These are phyloP conservation scores for Francoa sonchifolia DNA, from an alignment of 441 rosid species.

Conservation along the genomic window DNA sequence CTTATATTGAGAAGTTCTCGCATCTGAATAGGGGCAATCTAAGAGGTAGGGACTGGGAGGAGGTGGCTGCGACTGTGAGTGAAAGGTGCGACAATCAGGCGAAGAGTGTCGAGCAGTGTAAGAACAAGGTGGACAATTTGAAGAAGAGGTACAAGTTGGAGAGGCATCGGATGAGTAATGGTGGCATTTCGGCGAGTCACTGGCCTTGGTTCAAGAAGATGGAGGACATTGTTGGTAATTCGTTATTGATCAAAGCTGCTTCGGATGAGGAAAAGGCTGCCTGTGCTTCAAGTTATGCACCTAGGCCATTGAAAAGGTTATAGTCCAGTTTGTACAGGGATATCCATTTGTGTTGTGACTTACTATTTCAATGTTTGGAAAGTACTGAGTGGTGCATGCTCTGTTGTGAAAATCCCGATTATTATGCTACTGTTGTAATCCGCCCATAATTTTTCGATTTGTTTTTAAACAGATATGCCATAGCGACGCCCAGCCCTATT, in stretches of 20 bases:
- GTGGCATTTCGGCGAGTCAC: slow-evolving; percentile 43
- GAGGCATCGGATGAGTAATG: slow-evolving; percentile 57
- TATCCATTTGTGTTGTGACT: too few species aligned
- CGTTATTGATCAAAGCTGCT: slow-evolving; percentile 15
- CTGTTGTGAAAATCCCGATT: too few species aligned
- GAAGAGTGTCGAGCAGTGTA: slow-evolving; percentile 94
- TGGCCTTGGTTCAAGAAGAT: slow-evolving; percentile 95
- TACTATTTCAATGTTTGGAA: too few species aligned
- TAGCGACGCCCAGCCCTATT: slow-evolving; percentile 11
- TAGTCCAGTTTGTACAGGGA: too few species aligned
- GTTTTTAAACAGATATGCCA: too few species aligned
- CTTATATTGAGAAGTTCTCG: slow-evolving; percentile 43
- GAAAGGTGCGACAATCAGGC: slow-evolving; percentile 43
- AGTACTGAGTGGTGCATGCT: too few species aligned
- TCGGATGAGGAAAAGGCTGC: slow-evolving; percentile 36
- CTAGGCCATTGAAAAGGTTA: slow-evolving; percentile 16
- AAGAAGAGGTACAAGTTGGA: slow-evolving; percentile 82
- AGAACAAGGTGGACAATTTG: slow-evolving; percentile 83
- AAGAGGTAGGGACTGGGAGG: slow-evolving; percentile 95
- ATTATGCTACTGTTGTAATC: too few species aligned
- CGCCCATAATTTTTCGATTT: too few species aligned
- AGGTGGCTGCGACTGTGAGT: slow-evolving; percentile 63
- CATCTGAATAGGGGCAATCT: slow-evolving; percentile 78
- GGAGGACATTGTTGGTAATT: slow-evolving; percentile 73
- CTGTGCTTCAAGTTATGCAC: slow-evolving; percentile 3